A percentile compares a stretch with the other conserved stretches of the same genome.
phyloP scores from a whole-genome alignment of 305 asterid species.

The Striga hermonthica region DNA sequence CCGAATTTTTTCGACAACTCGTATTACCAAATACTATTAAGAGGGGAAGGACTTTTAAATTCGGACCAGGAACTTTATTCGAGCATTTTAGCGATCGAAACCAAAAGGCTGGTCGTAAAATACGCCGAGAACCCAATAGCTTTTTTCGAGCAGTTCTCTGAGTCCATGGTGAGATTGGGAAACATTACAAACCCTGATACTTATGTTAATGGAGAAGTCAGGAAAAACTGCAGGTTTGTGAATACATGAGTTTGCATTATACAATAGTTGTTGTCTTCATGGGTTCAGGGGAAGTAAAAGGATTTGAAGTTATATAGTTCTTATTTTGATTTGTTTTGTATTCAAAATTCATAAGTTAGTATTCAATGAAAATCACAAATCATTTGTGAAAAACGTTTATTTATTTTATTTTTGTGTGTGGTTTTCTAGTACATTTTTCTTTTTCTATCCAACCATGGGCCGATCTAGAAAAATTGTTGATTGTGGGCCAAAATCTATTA shows the following conservation, averaged over 20 bases:
- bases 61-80: slow-evolving; percentile 83
- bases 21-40: slow-evolving; percentile 53
- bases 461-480: too few relatives aligned
- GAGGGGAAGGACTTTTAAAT: slow-evolving; percentile 66
- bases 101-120: slow-evolving; percentile 56
- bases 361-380: too few relatives aligned
- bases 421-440: too few relatives aligned
- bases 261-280: too few relatives aligned
- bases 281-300: too few relatives aligned
- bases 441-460: too few relatives aligned
- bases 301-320: too few relatives aligned
- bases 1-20: slow-evolving; percentile 76
- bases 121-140: slow-evolving; percentile 62
- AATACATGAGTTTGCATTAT: slow-evolving; percentile 50
- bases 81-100: slow-evolving; percentile 55
- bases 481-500: too few relatives aligned
- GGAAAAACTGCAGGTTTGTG: slow-evolving; percentile 83
- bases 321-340: too few relatives aligned
- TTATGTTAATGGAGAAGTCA: slow-evolving; percentile 68
- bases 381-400: too few relatives aligned
- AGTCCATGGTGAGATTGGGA: slow-evolving; percentile 89
- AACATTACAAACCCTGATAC: slow-evolving; percentile 70
- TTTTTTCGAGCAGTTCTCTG: slow-evolving; percentile 78
- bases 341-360: too few relatives aligned
- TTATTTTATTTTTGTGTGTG: too few relatives aligned